Base-by-base conservation (phyloP, 352 stramenopile genomes). In the Pythium periplocum region DNA sequence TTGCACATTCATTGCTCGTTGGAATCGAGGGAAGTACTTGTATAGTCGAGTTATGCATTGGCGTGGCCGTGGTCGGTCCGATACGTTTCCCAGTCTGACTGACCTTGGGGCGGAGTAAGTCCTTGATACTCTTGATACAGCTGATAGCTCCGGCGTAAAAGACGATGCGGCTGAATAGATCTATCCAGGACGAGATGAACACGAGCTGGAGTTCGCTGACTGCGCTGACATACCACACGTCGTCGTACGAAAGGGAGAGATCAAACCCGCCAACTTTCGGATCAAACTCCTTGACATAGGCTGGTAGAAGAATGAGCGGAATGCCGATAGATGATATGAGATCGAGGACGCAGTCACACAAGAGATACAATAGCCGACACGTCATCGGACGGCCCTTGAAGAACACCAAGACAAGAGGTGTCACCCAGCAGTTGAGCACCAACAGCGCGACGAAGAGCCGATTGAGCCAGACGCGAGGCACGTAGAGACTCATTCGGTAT, bases 61-160 rank as follows among this genome's bases (percentile, higher is more conserved):
- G 17, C 0, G 17, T 26, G 17, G 17, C 17, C 30, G 12, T 43
- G 12, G 31, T 26, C 17, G 17, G 17, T 26, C 17, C 17, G 17
- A 26, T 26, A 26, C 17, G 17, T 26, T 26, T 26, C 17, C 17
- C 17, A 26, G 17, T 26, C 17, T 26, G 17, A 26, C 17, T 26
- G 42, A 2, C 33, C 3, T 41, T 4, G 12, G 30, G 0, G 8
- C 11, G 17, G 17, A 73, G 4, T 2, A 78, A 46, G 4, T 47
- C 51, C 38, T 80, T 80, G 50, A 71, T 55, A 6, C 55, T 68
- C 33, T 68, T 57, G 40, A 77, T 53, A 6, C 61, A 68, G 7
- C 30, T 32, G 2, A 83, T 32, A 33, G 75, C 57, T 6, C 68
- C 62, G 4, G 73, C 9, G 5, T 65, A 70, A 17, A 83, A 81